Evolutionary conservation across 2,329 filamentous ascomycete species (phyloP).

Genomic region (Calonectria multiphialidica): DNA sequence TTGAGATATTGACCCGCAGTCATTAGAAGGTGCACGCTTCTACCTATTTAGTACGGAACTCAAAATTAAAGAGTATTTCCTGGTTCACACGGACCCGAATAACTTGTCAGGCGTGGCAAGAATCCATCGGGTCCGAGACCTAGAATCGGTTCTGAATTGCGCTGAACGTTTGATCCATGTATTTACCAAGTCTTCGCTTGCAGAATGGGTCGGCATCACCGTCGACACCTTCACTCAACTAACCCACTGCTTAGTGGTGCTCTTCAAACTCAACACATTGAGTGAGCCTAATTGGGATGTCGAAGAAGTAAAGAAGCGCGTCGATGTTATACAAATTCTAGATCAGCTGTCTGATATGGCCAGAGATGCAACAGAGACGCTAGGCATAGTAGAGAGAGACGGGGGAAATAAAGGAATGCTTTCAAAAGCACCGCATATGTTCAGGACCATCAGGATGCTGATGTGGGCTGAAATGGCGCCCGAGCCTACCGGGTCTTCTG

Average conservation of each 20-base stretch:
- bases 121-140: constrained; percentile 23
- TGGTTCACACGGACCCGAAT: not conserved
- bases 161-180: constrained; percentile 20
- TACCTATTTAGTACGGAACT: constrained; percentile 24
- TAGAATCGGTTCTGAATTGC: constrained; percentile 19
- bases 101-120: not conserved
- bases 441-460: constrained; percentile 28
- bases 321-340: constrained; percentile 25
- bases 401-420: constrained; percentile 24
- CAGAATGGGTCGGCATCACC: constrained; percentile 24
- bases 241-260: constrained; percentile 25
- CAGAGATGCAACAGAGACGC: not conserved
- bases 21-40: constrained; percentile 3
- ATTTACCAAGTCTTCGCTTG: constrained; percentile 9
- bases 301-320: constrained; percentile 21
- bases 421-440: constrained; percentile 16
- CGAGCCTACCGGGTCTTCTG: not conserved
- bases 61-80: constrained; percentile 21
- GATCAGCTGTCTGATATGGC: constrained; percentile 22
- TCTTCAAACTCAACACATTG: constrained; percentile 29
- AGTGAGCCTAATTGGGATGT: constrained; percentile 25
- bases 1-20: not conserved
- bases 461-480: constrained; percentile 25
- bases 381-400: constrained; percentile 20
- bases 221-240: constrained; percentile 33